A percentile compares a stretch with the other conserved stretches of the same genome.
These are phyloP conservation scores for Aquilaria yunnanensis DNA, from an alignment of 345 rosid species.

Conservation along the genomic window DNA sequence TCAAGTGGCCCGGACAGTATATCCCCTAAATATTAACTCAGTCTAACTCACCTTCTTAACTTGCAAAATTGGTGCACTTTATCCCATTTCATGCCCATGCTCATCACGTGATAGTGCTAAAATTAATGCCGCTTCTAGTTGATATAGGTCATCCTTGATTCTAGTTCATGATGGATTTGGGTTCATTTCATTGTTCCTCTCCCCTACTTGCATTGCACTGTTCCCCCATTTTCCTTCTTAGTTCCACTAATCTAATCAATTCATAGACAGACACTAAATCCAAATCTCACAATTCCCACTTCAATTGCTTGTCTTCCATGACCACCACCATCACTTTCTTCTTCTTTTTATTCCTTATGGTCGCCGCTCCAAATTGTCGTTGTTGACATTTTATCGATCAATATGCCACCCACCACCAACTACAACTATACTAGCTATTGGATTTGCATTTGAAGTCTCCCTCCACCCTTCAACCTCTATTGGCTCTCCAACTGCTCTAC, in stretches of 20 bases:
- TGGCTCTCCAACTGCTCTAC: slow-evolving; percentile 70
- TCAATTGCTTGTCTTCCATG: slow-evolving; percentile 20
- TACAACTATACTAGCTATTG: slow-evolving; percentile 55
- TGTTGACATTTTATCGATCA: slow-evolving; percentile 12
- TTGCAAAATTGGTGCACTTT: too few species aligned
- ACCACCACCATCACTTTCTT: slow-evolving; percentile 15
- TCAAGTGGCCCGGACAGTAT: too few species aligned
- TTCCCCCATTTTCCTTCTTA: not conserved
- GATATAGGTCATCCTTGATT: too few species aligned
- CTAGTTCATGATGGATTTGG: too few species aligned
- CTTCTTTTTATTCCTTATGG: slow-evolving; percentile 17
- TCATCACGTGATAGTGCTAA: too few species aligned
- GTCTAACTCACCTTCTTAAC: too few species aligned
- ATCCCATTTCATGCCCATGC: too few species aligned
- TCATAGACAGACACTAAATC: too few species aligned
- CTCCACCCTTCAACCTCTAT: slow-evolving; percentile 74
- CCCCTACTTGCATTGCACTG: not conserved
- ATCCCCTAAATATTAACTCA: too few species aligned
- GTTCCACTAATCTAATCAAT: too few species aligned
- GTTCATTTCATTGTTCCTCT: not conserved
- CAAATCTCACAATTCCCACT: not conserved
- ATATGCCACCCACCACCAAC: not conserved
- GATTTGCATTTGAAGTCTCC: slow-evolving; percentile 83
- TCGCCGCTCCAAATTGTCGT: slow-evolving; percentile 23
- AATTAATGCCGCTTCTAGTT: too few species aligned